These are phyloP conservation scores for Adansonia madagascariensis DNA, from an alignment of 441 rosid species.

Conservation along the genomic window DNA sequence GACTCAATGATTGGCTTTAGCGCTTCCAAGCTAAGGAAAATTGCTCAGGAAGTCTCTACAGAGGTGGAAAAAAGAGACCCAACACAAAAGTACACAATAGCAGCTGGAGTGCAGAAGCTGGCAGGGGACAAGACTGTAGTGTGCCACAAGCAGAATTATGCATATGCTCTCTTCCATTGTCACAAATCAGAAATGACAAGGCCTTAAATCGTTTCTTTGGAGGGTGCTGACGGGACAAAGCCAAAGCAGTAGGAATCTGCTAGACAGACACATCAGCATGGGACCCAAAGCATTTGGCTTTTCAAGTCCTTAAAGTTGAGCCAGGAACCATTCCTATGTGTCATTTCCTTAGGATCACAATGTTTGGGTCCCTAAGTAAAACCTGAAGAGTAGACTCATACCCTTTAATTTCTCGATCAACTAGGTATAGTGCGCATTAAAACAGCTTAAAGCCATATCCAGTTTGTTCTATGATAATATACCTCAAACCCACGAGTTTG, in stretches of 20 bases:
- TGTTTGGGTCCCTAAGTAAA: constrained; percentile 67
- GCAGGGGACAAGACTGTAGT: constrained; percentile 53
- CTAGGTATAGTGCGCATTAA: constrained; percentile 15
- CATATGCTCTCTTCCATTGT: constrained; percentile 78
- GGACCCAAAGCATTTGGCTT: constrained; percentile 93
- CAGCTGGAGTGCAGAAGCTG: constrained; percentile 41
- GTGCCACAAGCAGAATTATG: constrained; percentile 78
- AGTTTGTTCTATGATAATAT: constrained; percentile 21
- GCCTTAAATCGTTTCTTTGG: constrained; percentile 56
- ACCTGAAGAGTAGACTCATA: constrained; percentile 14
- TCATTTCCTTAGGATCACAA: constrained; percentile 84
- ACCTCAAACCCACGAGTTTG: constrained; percentile 11
- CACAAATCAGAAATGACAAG: constrained; percentile 60
- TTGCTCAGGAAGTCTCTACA: constrained; percentile 57
- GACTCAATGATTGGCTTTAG: constrained; percentile 80
- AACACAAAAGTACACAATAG: constrained; percentile 47
- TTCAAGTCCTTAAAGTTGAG: constrained; percentile 76
- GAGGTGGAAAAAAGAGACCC: constrained; percentile 47
- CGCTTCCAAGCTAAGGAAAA: constrained; percentile 59
- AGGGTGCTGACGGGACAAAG: constrained; percentile 60
- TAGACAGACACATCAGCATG: constrained; percentile 84
- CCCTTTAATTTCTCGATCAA: constrained; percentile 2
- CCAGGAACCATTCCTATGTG: constrained; percentile 82
- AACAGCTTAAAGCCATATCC: constrained; percentile 10
- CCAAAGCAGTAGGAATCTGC: constrained; percentile 76